Evolutionary conservation across 148 eudicot genomes (phyloP), one percentile per base, ranked within the genome.

Genomic region (Rhododendron vialii): DNA sequence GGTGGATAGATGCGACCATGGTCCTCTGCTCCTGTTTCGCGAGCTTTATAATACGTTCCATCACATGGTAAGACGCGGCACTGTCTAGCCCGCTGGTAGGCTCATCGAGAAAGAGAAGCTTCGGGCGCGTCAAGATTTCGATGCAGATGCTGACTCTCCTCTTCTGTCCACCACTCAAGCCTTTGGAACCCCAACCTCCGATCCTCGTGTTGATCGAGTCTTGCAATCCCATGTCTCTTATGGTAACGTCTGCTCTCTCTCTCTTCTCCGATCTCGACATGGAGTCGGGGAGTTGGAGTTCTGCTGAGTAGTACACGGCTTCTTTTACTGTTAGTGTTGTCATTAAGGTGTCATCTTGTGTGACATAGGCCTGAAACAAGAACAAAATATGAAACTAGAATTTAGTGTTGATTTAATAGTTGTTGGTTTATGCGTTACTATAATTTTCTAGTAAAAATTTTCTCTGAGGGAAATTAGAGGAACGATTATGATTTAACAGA

Each of bases 291-390:
- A 95, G 82, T 57, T 93, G 96, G 78, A 95, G 94, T 38, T 91
- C 90, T 7, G 97, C 97, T 2, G 98, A 95, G 89, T 91, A 95
- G 89, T 90, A 88, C n/a, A 95, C 91, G 0, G 92, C 92, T 91
- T 95, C 98, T 84, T 88, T 92, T 15, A 92, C 96, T 0, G 98
- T 92, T 57, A 95, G 36, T 1, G 96, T 94, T 65, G 90, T 85
- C 74, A 87, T 91, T 53, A 95, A 53, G 11, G 88, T 88, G 47
- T 95, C 97, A 10, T 93, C 96, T 93, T 95, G 98, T 22, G 93
- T 94, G 69, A 61, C 26, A 61, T 61, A 61, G n/a, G 67, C 67
- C 67, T 61, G 22, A 61, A 61, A 55, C 61, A 55, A 55, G 61
- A 17, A 55, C 1, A 8, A 47, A 47, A 8, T 47, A 47, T 8